Base-by-base conservation (phyloP, 352 stramenopile species). In the Phytopythium delawarense region DNA sequence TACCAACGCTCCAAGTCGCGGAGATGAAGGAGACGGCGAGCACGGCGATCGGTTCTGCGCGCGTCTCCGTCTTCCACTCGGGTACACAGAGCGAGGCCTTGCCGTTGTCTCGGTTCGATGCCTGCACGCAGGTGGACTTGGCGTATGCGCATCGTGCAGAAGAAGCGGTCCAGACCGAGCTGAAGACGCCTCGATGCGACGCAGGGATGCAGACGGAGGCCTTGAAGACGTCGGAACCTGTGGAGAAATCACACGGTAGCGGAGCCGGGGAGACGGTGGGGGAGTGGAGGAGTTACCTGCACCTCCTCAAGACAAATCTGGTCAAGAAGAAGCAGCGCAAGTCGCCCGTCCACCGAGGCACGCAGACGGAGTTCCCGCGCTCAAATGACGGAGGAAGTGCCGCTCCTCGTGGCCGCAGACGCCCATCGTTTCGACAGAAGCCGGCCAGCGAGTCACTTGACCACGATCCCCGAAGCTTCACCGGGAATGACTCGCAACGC, bases 281-380 rank as follows among this genome's bases (percentile, higher is more conserved):
- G 3, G 55, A 60, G 55, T 60, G 55, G 55, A 11, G 42, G 28
- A 50, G 25, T 6, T 32, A 52, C 23, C 40, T 60, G 39, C 55
- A 51, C 23, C 4, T 60, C 7, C 40, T 60, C n/a, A 60, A 60
- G 42, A 60, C 55, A 12, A 60, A 39, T 39, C 30, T 60, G 2
- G 28, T 39, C 3, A 50, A 13, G 23, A 34, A 37, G 37, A 51
- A 52, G 28, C 34, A 49, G n/a, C 34, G 20, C 4, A 44, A 34
- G n/a, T 45, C 35, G 39, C 6, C n/a, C 4, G 21, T 59, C 12
- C 53, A 59, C 53, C 23, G 35, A 11, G 37, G 55, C 55, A 60
- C 55, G 20, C 55, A 60, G 40, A 52, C 55, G 25, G 37, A 50
- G 12, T 20, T 46, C 15, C 51, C 51, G 20, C 30, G 28, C 20